Conservation (phyloP, 768 basidiomycete genomes). For the Hericium erinaceus region DNA sequence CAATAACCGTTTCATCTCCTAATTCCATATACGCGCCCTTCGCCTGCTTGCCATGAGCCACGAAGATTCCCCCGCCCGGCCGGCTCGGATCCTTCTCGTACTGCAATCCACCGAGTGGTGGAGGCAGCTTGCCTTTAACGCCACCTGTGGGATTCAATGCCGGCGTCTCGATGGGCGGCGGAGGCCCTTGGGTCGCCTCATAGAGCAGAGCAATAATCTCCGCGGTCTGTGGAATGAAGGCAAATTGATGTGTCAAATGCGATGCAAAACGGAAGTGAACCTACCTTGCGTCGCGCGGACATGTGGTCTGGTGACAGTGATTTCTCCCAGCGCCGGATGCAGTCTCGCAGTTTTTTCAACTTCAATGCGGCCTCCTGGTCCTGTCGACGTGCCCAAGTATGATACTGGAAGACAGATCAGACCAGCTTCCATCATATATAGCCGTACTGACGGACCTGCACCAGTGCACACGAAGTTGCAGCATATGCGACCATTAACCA, state of each 20-base stretch:
- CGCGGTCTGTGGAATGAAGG: constrained; percentile 48
- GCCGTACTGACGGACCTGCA: constrained; percentile 52
- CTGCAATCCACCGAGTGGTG: constrained; percentile 39
- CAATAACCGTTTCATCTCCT: constrained; percentile 47
- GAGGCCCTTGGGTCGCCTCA: constrained; percentile 83
- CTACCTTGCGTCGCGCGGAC: constrained; percentile 81
- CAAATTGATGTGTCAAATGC: constrained; percentile 2
- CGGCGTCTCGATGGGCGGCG: constrained; percentile 39
- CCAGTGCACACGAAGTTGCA: constrained; percentile 79
- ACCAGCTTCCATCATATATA: neutral
- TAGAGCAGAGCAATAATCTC: constrained; percentile 89
- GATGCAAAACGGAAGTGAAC: constrained; percentile 27
- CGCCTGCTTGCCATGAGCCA: constrained; percentile 38
- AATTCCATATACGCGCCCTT: constrained; percentile 29
- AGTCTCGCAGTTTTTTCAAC: constrained; percentile 74
- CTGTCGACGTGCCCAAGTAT: constrained; percentile 82
- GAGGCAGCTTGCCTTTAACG: constrained; percentile 48
- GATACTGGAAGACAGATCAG: constrained; percentile 48
- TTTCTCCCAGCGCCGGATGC: constrained; percentile 80
- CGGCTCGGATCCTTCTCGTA: constrained; percentile 74
- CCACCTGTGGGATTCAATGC: constrained; percentile 75
- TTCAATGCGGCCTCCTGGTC: constrained; percentile 67
- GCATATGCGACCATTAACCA: constrained; percentile 85
- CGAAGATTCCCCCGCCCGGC: constrained; percentile 82
- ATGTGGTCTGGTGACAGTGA: constrained; percentile 88